Conservation (phyloP, 176 grass and related monocot species). For the Neostapfia colusana region DNA sequence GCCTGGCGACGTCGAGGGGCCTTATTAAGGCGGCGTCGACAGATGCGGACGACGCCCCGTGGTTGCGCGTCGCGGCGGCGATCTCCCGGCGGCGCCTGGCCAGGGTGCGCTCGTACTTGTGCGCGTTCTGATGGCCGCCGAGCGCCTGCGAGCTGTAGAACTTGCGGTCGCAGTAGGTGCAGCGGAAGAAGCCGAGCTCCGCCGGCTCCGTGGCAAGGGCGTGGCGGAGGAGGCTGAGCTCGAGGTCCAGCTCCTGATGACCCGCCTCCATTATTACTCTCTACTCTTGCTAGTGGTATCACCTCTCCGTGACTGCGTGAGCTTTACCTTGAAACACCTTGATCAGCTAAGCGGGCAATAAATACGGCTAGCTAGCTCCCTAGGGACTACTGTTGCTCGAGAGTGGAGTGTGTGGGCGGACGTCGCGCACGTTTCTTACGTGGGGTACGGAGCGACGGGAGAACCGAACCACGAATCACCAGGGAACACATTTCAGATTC, state of each 20-base stretch:
- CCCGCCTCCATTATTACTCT: not conserved
- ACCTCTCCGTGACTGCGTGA: no score
- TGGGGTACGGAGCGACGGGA: not conserved
- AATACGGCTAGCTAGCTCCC: not conserved
- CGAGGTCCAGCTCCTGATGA: not conserved
- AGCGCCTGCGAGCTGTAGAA: constrained; percentile 62
- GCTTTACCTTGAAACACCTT: not conserved
- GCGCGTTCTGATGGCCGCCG: constrained; percentile 71
- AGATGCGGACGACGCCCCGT: not conserved
- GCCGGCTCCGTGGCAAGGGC: constrained; percentile 14
- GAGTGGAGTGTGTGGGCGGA: not conserved
- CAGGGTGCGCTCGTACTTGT: constrained; percentile 58
- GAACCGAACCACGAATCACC: not conserved
- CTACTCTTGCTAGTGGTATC: not conserved
- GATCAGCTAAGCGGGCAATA: not conserved
- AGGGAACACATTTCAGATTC: not conserved
- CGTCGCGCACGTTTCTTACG: not conserved
- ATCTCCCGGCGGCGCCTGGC: constrained; percentile 35
- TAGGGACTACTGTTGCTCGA: not conserved
- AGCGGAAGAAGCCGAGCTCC: constrained; percentile 50
- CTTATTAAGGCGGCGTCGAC: not conserved
- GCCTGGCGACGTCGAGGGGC: not conserved
- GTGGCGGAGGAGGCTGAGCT: not conserved
- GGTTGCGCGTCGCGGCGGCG: not conserved
- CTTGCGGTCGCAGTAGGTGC: constrained; percentile 63